phyloP scores from a whole-genome alignment of 1,284 basidiomycete genomes.

The Wolfiporia cocos region DNA sequence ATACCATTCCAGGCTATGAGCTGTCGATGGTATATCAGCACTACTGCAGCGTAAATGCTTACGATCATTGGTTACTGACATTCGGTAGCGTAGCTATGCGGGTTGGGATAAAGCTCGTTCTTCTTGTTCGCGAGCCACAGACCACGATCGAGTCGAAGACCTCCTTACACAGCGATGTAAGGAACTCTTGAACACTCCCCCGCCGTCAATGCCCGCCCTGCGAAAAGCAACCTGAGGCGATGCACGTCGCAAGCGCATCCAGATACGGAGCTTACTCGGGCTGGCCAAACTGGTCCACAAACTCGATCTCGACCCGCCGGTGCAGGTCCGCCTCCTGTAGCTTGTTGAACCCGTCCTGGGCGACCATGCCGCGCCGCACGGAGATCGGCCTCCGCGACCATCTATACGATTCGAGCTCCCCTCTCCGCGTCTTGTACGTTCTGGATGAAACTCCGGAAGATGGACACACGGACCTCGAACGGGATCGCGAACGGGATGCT shows the following conservation, averaged over 20 bases:
- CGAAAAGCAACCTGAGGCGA: conserved; percentile 7
- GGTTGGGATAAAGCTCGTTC: conserved; percentile 94
- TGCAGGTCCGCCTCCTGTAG: conserved; percentile 79
- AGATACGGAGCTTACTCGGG: conserved; percentile 32
- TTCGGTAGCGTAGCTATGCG: conserved; percentile 85
- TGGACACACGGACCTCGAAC: conserved; percentile 84
- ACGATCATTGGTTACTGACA: conserved; percentile 34
- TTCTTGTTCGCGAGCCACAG: conserved; percentile 88
- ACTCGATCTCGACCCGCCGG: conserved; percentile 78
- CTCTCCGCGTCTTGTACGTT: conserved; percentile 44
- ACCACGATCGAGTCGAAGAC: conserved; percentile 95
- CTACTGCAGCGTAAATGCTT: background rate
- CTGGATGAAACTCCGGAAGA: conserved; percentile 81
- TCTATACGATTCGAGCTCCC: conserved; percentile 17
- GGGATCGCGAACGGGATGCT: conserved; percentile 97
- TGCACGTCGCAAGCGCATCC: conserved; percentile 6
- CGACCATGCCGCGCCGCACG: conserved; percentile 71
- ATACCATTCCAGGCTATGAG: conserved; percentile 88
- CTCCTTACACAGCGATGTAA: conserved; percentile 88
- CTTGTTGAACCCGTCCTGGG: conserved; percentile 85
- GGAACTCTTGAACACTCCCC: conserved; percentile 98
- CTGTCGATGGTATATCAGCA: conserved; percentile 29
- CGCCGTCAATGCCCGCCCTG: conserved; percentile 90
- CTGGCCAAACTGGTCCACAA: conserved; percentile 92
- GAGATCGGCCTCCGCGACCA: conserved; percentile 41